Evolutionary conservation across 1,139 yeast genomes (phyloP).

Genomic region (Kodamaea anthophila): DNA sequence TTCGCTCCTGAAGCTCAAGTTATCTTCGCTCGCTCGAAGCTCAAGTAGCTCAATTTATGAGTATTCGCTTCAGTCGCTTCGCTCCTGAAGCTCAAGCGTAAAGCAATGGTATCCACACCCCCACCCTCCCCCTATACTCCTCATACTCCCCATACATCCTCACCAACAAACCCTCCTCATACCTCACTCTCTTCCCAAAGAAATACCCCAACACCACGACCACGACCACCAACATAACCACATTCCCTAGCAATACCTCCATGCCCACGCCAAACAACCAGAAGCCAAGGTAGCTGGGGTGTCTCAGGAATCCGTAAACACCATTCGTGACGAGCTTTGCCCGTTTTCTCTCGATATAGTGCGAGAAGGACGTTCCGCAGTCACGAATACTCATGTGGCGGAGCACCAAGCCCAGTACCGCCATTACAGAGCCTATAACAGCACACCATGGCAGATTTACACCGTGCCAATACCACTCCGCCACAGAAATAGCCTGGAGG

Average conservation of each 20-base stretch:
- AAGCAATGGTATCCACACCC: slow-evolving; percentile 65
- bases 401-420: slow-evolving; percentile 41
- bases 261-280: slow-evolving; percentile 92
- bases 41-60: too few relatives aligned
- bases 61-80: too few relatives aligned
- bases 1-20: too few relatives aligned
- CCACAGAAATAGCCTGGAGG: slow-evolving; percentile 45
- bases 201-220: slow-evolving; percentile 56
- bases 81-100: too few relatives aligned
- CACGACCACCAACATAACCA: slow-evolving; percentile 36
- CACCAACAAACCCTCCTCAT: slow-evolving; percentile 62
- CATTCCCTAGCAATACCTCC: slow-evolving; percentile 61
- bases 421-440: slow-evolving; percentile 4
- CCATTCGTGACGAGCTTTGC: slow-evolving; percentile 62
- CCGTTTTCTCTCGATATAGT: slow-evolving; percentile 56
- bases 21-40: too few relatives aligned
- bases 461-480: too few relatives aligned
- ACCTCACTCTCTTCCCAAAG: slow-evolving; percentile 59
- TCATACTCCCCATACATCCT: slow-evolving; percentile 67
- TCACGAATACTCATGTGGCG: slow-evolving; percentile 81
- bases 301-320: slow-evolving; percentile 60
- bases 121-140: slow-evolving; percentile 43
- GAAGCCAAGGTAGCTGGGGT: slow-evolving; percentile 89
- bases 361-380: slow-evolving; percentile 83
- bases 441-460: too few relatives aligned